These are phyloP conservation scores for Coemansia sp. DNA, from an alignment of 192 early-diverging fungal species.

Conservation along the genomic window DNA sequence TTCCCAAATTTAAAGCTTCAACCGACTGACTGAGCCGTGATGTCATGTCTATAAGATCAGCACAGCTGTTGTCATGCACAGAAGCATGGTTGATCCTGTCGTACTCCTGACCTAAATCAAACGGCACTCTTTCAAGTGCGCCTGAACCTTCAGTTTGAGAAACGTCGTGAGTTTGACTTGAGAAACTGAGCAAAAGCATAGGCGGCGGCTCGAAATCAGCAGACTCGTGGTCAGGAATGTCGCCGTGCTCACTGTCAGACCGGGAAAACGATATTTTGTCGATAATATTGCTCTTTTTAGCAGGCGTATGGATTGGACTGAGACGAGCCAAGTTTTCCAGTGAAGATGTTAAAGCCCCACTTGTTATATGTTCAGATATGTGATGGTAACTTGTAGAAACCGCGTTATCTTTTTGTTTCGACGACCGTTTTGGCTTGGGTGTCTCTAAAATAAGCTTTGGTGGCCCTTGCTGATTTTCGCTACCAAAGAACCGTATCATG, in stretches of 20 bases:
- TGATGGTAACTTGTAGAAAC: too few species aligned
- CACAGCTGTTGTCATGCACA: conserved; percentile 15
- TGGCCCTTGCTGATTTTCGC: not conserved
- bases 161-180: conserved; percentile 7
- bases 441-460: too few species aligned
- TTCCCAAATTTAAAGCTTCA: conserved; percentile 25
- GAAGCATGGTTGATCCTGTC: too few species aligned
- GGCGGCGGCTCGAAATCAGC: conserved; percentile 7
- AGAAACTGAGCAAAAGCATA: conserved; percentile 18
- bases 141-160: not conserved
- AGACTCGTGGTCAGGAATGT: not conserved
- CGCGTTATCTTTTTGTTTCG: too few species aligned
- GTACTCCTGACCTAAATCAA: conserved; percentile 10
- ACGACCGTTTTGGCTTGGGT: too few species aligned
- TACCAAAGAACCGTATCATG: conserved; percentile 29
- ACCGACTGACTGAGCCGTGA: conserved; percentile 34
- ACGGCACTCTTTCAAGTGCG: conserved; percentile 2
- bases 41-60: conserved; percentile 33
- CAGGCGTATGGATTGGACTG: not conserved
- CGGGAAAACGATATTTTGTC: conserved; percentile 25
- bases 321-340: too few species aligned
- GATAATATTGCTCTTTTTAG: conserved; percentile 7
- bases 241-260: not conserved
- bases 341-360: too few species aligned
- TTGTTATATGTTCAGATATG: too few species aligned